Evolutionary conservation across 352 stramenopile genomes (phyloP).

Genomic region (Phytophthora macrochlamydospora): DNA sequence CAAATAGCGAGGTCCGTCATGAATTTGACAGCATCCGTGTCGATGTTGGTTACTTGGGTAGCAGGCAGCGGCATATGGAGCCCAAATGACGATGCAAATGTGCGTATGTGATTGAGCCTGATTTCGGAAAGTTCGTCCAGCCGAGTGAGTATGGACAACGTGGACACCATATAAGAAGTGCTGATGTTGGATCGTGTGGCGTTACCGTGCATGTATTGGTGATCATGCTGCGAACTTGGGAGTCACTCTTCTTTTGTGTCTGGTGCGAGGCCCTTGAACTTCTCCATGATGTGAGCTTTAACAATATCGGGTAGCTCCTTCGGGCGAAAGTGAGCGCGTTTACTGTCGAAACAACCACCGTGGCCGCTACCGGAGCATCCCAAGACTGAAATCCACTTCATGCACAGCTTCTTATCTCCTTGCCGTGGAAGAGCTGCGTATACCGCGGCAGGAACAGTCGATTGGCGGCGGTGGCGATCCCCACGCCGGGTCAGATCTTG

Average conservation of each 20-base stretch:
- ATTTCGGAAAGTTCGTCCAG: too few species aligned
- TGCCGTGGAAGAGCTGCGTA: slow-evolving; percentile 1
- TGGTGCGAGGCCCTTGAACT: not conserved
- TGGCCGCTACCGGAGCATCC: slow-evolving; percentile 5
- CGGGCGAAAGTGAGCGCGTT: not conserved
- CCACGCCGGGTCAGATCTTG: not conserved
- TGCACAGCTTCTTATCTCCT: slow-evolving; percentile 4
- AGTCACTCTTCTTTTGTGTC: too few species aligned
- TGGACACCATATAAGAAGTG: too few species aligned
- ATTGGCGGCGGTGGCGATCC: not conserved
- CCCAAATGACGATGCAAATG: too few species aligned
- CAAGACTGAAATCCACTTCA: slow-evolving; percentile 6
- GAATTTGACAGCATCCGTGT: not conserved
- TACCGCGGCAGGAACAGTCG: not conserved
- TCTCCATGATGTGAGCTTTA: slow-evolving; percentile 11
- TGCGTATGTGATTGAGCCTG: too few species aligned
- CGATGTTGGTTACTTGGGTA: not conserved
- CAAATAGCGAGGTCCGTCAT: not conserved
- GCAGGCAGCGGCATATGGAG: too few species aligned
- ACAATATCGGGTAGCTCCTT: not conserved
- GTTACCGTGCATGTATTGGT: not conserved
- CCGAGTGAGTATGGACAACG: too few species aligned
- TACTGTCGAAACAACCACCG: slow-evolving; percentile 3
- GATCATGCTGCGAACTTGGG: not conserved
- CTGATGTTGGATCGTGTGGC: not conserved